Base-by-base conservation (phyloP, 306 rosid genomes). In the Carpinus fangiana region DNA sequence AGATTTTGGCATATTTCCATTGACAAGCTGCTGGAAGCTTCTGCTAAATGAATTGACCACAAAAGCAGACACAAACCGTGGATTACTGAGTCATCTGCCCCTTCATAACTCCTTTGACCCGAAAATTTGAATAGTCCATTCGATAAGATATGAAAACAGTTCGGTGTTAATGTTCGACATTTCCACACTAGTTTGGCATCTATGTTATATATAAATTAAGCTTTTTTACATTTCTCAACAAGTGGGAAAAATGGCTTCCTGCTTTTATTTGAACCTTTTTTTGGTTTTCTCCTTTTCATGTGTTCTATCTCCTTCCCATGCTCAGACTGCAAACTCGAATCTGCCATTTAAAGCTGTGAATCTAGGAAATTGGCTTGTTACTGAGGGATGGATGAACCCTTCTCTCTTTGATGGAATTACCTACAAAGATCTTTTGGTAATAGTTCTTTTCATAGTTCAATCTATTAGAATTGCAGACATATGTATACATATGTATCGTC, bases 381-480 rank as follows among this genome's bases (percentile, higher is more conserved):
- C 70, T 26, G 96, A 91, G 81, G 96, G 93, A 0, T 89, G 92
- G 90, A 91, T 91, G 93, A 83, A 88, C 56, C 93, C 88, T 79
- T 83, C 90, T 76, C 90, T 83, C 61, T 89, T 88, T 72, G 76
- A 85, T 73, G 90, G 82, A 50, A 91, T 91, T 9, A 45, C 73
- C 41, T 88, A 91, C 87, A 86, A 86, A 0, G 96, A 91, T 78
- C 89, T 91, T 43, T 66, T 89, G 90, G 93, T 89, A 81, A 47
- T 0, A 31, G 34, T 51, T 3, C 54, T 51, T 18, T 56, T 20
- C 31, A 13, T 31, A 17, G 56, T 52, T 52, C 57, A 16, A 13
- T 26, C 1, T 61, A 61, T 61, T 28, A 26, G 68, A 61, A 61
- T 28, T 61, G 23, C 20, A 28, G 10, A 7, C 68, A 61, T 31